phyloP scores from a whole-genome alignment of 2,329 filamentous ascomycete genomes.

The Aphanoascus verrucosus region DNA sequence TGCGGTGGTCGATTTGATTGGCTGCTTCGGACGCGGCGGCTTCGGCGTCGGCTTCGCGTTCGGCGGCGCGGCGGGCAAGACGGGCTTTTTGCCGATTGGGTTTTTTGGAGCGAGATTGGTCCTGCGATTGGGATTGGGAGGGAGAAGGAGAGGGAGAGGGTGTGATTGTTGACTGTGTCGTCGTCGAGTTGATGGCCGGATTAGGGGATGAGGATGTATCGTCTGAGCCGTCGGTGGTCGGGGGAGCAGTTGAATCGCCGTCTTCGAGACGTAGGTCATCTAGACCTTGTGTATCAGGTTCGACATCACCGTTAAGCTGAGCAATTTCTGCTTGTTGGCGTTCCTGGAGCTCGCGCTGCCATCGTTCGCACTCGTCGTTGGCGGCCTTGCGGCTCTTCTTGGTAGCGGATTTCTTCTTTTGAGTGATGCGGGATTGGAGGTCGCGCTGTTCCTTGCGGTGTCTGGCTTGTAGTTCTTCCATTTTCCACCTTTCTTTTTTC shows the following conservation, averaged over 20 bases:
- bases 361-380: slow-evolving; percentile 52
- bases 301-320: slow-evolving; percentile 31
- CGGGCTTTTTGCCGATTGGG: slow-evolving; percentile 86
- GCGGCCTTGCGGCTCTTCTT: slow-evolving; percentile 67
- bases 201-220: slow-evolving; percentile 18
- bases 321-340: slow-evolving; percentile 44
- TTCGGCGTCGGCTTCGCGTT: slow-evolving; percentile 58
- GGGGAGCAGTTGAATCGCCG: not conserved
- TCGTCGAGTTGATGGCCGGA: not conserved
- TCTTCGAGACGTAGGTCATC: slow-evolving; percentile 25
- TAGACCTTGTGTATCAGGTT: slow-evolving; percentile 18
- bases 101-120: slow-evolving; percentile 47
- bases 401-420: slow-evolving; percentile 92
- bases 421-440: slow-evolving; percentile 71
- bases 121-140: not conserved
- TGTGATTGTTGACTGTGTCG: not conserved
- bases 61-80: slow-evolving; percentile 76
- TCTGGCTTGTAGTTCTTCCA: slow-evolving; percentile 66
- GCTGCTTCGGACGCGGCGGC: slow-evolving; percentile 66
- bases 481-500: slow-evolving; percentile 19
- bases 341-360: slow-evolving; percentile 47
- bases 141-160: slow-evolving; percentile 5
- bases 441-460: slow-evolving; percentile 86
- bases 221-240: not conserved
- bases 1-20: slow-evolving; percentile 60